Percentiles rank a stretch among this genome's conserved stretches.
Conservation (phyloP, 2,329 filamentous ascomycete genomes). For the Ustilaginoidea virens region DNA sequence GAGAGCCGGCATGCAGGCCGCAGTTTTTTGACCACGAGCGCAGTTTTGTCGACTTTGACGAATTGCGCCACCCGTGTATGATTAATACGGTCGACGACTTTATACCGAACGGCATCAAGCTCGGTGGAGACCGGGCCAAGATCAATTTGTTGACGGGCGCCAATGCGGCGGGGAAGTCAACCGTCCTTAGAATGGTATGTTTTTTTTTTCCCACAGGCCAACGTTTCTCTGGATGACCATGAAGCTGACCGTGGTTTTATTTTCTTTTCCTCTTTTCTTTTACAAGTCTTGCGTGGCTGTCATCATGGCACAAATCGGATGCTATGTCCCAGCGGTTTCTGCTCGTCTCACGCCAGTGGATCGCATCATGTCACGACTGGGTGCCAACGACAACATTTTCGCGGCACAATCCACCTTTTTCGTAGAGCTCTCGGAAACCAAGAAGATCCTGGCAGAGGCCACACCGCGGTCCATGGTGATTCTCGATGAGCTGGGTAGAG, state of each 20-base stretch:
- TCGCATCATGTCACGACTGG: conserved; percentile 95
- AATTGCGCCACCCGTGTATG: conserved; percentile 92
- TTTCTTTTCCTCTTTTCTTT: no score
- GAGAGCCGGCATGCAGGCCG: conserved; percentile 77
- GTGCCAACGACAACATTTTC: conserved; percentile 98
- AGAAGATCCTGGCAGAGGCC: conserved; percentile 92
- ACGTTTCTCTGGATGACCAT: background rate
- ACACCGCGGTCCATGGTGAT: conserved; percentile 91
- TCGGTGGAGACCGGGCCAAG: conserved; percentile 68
- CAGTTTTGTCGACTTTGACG: conserved; percentile 79
- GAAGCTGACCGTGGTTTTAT: no score
- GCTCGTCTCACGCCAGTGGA: conserved; percentile 82
- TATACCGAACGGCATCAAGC: conserved; percentile 83
- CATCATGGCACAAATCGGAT: conserved; percentile 94
- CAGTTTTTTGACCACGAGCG: conserved; percentile 74
- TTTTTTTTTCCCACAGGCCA: no score
- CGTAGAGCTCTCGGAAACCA: conserved; percentile 90
- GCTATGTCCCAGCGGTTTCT: conserved; percentile 70
- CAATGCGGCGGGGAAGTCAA: conserved; percentile 95
- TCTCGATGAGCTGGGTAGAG: conserved; percentile 87
- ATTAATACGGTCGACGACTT: conserved; percentile 79
- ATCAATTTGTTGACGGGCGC: conserved; percentile 89
- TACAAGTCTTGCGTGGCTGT: conserved; percentile 77
- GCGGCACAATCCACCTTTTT: conserved; percentile 97
- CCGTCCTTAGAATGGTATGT: conserved; percentile 79